Conservation (phyloP, 2,329 filamentous ascomycete genomes). For the Drechslerella dactyloides region DNA sequence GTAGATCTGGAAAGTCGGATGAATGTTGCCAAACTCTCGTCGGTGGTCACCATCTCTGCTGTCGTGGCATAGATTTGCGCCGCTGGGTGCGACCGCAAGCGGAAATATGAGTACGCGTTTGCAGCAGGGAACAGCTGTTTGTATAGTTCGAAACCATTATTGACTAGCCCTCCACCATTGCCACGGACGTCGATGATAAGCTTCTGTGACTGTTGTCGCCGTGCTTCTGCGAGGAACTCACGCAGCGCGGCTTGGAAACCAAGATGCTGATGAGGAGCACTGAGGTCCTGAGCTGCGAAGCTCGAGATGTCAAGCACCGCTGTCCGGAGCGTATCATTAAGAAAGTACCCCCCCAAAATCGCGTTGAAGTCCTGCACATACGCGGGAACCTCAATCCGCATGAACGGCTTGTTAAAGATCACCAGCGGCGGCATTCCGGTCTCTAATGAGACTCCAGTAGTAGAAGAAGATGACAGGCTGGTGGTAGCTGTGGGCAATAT, state of each 20-base stretch:
- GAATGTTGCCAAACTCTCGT: constrained; percentile 5
- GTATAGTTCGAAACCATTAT: constrained; percentile 63
- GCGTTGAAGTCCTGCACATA: constrained; percentile 41
- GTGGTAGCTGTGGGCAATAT: background rate
- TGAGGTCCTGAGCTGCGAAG: constrained; percentile 25
- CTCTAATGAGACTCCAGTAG: constrained; percentile 3
- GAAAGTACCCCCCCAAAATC: constrained; percentile 38
- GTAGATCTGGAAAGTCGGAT: background rate
- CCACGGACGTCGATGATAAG: constrained; percentile 69
- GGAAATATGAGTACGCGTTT: constrained; percentile 60
- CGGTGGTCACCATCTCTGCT: constrained; percentile 18
- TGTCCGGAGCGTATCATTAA: constrained; percentile 38
- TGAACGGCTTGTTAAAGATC: constrained; percentile 36
- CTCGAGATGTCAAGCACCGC: constrained; percentile 46
- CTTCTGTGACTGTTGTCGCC: constrained; percentile 18
- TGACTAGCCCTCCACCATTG: constrained; percentile 66
- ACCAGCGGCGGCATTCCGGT: constrained; percentile 5
- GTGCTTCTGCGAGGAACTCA: constrained; percentile 31
- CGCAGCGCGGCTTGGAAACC: constrained; percentile 32
- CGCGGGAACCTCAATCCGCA: constrained; percentile 28
- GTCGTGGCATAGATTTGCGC: constrained; percentile 46
- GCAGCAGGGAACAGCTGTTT: constrained; percentile 64
- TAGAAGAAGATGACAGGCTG: too few relatives aligned
- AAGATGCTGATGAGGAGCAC: constrained; percentile 1
- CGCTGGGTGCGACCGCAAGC: constrained; percentile 59